Evolutionary conservation across 768 basidiomycete genomes (phyloP).

Genomic region (Boletus tomentosulus): DNA sequence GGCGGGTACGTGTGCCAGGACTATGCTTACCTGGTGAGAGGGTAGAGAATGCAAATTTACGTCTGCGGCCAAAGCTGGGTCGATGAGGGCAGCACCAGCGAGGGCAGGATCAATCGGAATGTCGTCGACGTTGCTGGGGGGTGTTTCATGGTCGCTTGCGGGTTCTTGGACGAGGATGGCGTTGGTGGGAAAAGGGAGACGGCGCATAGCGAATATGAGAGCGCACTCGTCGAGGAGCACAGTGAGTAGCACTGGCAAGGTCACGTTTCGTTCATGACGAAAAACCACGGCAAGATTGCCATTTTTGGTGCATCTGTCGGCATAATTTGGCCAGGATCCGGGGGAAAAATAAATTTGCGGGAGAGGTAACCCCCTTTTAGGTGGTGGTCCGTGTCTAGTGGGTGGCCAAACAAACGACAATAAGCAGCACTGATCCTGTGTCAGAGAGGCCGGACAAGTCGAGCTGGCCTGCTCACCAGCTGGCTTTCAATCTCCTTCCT

Average conservation of each 20-base stretch:
- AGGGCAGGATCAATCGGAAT: slow-evolving; percentile 84
- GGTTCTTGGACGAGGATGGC: slow-evolving; percentile 49
- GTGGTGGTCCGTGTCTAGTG: background rate
- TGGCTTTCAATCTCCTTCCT: slow-evolving; percentile 35
- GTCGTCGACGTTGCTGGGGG: slow-evolving; percentile 53
- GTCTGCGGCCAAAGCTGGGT: slow-evolving; percentile 45
- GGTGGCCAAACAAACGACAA: slow-evolving; percentile 23
- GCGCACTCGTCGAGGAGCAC: slow-evolving; percentile 36
- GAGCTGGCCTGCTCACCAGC: slow-evolving; percentile 27
- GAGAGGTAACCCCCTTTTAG: background rate
- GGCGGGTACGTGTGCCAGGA: slow-evolving; percentile 14
- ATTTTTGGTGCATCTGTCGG: slow-evolving; percentile 2
- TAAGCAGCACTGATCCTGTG: slow-evolving; percentile 31
- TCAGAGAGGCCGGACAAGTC: slow-evolving; percentile 27
- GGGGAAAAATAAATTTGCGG: background rate
- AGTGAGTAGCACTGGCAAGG: slow-evolving; percentile 26
- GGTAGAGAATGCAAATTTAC: slow-evolving; percentile 11
- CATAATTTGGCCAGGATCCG: slow-evolving; percentile 4
- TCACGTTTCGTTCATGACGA: slow-evolving; percentile 29
- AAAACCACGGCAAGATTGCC: slow-evolving; percentile 7
- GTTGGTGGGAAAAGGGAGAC: slow-evolving; percentile 47
- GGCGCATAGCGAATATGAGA: slow-evolving; percentile 45
- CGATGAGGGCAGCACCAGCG: slow-evolving; percentile 42
- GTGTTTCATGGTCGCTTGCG: slow-evolving; percentile 57
- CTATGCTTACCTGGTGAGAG: slow-evolving; percentile 37